Evolutionary conservation across 176 grass and related monocot species (phyloP).

Genomic region (Aegilops bicornis): DNA sequence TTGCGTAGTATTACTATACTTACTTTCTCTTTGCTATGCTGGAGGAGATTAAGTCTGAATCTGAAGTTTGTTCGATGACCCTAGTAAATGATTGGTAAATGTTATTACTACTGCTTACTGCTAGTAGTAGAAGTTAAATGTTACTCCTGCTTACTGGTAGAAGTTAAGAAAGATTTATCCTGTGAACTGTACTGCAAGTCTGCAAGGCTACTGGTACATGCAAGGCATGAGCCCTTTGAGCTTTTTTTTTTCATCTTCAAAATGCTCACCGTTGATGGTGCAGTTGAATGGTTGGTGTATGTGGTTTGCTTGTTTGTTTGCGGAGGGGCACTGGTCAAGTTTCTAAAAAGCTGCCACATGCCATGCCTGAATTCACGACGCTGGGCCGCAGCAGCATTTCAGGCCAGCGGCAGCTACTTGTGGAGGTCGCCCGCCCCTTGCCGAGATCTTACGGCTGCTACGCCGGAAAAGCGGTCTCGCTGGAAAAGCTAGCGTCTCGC

Average conservation of each 20-base stretch:
- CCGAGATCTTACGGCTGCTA: neutral
- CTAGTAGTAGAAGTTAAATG: neutral
- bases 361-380: neutral
- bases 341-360: conserved; percentile 26
- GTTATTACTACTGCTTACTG: neutral
- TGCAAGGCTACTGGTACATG: no score
- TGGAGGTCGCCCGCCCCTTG: neutral
- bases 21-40: neutral
- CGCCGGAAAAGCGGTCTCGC: neutral
- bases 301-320: neutral
- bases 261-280: neutral
- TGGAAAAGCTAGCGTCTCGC: neutral
- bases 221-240: neutral
- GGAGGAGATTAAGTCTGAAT: neutral
- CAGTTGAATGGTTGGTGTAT: neutral
- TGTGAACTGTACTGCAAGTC: neutral
- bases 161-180: neutral
- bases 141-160: neutral
- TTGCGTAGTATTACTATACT: no score
- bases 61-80: conserved; percentile 4
- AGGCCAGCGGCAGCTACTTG: neutral
- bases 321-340: conserved; percentile 18
- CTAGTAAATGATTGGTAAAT: conserved; percentile 32
- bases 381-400: neutral
- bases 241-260: neutral